A percentile compares a stretch with the other conserved stretches of the same genome.
These are phyloP conservation scores for Populus hybrid DNA, from an alignment of 441 rosid genomes.

Conservation along the genomic window DNA sequence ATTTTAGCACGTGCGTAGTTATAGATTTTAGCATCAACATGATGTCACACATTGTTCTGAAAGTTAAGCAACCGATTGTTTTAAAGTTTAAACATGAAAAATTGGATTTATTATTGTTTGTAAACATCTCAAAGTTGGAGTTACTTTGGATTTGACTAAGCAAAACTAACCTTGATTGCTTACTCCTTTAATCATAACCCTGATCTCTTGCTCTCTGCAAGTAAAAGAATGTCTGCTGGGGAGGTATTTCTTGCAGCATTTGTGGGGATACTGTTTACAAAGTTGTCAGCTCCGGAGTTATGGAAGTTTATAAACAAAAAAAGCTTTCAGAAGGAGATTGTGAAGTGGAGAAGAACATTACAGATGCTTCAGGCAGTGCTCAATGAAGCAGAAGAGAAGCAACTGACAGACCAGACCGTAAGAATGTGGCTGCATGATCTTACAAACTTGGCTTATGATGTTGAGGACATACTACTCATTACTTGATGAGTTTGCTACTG, in stretches of 20 bases:
- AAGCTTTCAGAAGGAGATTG: not conserved
- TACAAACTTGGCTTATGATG: constrained; percentile 6
- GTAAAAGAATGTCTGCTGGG: not conserved
- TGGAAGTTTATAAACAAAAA: not conserved
- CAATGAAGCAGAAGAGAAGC: constrained; percentile 7
- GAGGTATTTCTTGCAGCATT: constrained; percentile 3
- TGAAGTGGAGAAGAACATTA: not conserved
- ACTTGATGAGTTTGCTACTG: not conserved
- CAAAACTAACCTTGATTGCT: too few relatives aligned
- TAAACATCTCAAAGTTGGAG: too few relatives aligned
- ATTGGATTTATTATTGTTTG: too few relatives aligned
- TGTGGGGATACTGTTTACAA: not conserved
- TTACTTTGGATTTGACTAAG: too few relatives aligned
- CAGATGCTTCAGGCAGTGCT: not conserved
- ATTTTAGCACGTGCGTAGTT: too few relatives aligned
- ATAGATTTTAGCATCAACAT: too few relatives aligned
- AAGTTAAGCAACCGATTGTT: too few relatives aligned
- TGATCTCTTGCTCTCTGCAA: too few relatives aligned
- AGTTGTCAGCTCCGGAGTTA: not conserved
- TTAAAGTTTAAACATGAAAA: too few relatives aligned
- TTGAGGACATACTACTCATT: not conserved
- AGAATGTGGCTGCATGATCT: not conserved
- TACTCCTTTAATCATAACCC: too few relatives aligned
- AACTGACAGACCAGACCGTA: not conserved
- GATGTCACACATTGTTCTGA: too few relatives aligned